These are phyloP conservation scores for Phytopythium mirpurense DNA, from an alignment of 352 stramenopile species.

Conservation along the genomic window DNA sequence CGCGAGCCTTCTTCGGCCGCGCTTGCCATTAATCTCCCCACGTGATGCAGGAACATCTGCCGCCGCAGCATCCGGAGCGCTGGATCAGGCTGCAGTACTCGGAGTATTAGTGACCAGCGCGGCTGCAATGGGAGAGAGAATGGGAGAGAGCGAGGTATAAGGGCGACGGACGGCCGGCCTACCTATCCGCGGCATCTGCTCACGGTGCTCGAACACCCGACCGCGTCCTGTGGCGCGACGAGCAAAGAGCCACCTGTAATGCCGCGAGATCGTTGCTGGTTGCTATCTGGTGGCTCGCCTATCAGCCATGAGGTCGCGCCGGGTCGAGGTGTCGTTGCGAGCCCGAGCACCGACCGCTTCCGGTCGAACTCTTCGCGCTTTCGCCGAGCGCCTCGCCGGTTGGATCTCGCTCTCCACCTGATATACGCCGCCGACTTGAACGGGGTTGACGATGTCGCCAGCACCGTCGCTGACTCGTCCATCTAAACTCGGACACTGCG, in stretches of 20 bases:
- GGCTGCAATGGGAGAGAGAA: background rate
- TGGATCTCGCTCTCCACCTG: slow-evolving; percentile 3
- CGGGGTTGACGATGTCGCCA: background rate
- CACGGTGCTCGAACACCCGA: slow-evolving; percentile 2
- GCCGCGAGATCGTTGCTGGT: no score
- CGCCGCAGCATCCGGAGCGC: background rate
- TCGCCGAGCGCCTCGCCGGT: no score
- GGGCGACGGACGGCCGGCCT: background rate
- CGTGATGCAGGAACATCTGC: background rate
- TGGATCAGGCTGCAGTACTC: background rate
- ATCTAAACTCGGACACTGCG: background rate
- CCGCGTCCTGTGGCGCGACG: background rate
- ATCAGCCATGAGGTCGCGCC: no score
- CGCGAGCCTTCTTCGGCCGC: no score
- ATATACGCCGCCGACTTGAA: background rate
- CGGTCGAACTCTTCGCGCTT: no score
- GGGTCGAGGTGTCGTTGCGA: no score
- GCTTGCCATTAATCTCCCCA: background rate
- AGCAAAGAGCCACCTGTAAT: background rate
- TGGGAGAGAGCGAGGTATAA: background rate
- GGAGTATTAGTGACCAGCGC: no score
- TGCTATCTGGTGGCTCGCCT: no score
- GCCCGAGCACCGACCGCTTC: no score
- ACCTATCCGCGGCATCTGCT: background rate
- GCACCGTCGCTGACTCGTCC: background rate